A percentile compares a stretch with the other conserved stretches of the same genome.
Conservation (phyloP, 495 filamentous ascomycete species). For the Cercophora newfieldiana region DNA sequence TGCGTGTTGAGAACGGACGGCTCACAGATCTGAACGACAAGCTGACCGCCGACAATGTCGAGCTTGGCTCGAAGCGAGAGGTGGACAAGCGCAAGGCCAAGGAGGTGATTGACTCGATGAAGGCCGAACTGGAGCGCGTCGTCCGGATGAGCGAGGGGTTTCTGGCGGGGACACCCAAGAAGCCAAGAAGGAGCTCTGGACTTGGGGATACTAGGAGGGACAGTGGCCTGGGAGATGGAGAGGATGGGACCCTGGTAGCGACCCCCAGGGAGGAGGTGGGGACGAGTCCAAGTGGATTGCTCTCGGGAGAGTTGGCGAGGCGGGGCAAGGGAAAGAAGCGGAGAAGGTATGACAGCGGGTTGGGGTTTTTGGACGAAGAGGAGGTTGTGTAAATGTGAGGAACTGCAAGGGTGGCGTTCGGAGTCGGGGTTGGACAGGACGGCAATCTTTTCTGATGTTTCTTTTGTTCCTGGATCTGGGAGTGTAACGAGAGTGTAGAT, state of each 20-base stretch:
- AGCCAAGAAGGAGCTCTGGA: slow-evolving; percentile 22
- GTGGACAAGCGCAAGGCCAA: slow-evolving; percentile 49
- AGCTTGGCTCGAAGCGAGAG: slow-evolving; percentile 36
- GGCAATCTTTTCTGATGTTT: not conserved
- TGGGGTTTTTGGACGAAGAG: slow-evolving; percentile 65
- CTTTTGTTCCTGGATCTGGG: not conserved
- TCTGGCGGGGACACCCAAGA: slow-evolving; percentile 23
- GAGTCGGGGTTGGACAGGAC: not conserved
- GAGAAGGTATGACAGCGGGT: slow-evolving; percentile 60
- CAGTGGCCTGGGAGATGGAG: slow-evolving; percentile 12
- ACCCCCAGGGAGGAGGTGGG: not conserved
- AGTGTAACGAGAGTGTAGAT: no score
- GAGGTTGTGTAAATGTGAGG: slow-evolving; percentile 32
- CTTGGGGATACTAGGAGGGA: slow-evolving; percentile 18
- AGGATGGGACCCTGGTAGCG: slow-evolving; percentile 5
- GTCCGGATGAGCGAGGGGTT: slow-evolving; percentile 40
- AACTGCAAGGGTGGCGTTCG: not conserved
- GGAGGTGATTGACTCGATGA: slow-evolving; percentile 53
- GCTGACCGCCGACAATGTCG: slow-evolving; percentile 39
- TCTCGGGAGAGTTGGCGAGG: slow-evolving; percentile 37
- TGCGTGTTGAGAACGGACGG: slow-evolving; percentile 40
- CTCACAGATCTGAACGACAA: slow-evolving; percentile 29
- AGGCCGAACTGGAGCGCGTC: slow-evolving; percentile 44
- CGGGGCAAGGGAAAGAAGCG: slow-evolving; percentile 35
- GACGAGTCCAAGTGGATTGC: slow-evolving; percentile 14